These are phyloP conservation scores for Teunomyces aglyptinius DNA, from an alignment of 805 yeast genomes.

Conservation along the genomic window DNA sequence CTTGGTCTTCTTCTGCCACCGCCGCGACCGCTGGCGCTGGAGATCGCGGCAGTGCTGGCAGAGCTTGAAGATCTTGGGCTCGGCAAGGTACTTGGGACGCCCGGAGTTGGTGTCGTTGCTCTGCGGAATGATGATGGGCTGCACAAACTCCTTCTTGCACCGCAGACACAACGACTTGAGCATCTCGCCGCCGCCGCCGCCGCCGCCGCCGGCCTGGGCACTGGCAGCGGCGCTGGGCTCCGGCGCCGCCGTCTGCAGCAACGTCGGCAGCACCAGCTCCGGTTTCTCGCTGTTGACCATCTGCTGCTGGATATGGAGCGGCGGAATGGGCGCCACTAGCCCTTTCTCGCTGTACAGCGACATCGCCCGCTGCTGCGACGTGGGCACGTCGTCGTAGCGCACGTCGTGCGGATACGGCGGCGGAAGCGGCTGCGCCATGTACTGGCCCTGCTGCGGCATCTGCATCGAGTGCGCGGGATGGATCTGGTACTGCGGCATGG, in stretches of 20 bases:
- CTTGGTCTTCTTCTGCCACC: slow-evolving; percentile 65
- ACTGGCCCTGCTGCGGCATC: slow-evolving; percentile 10
- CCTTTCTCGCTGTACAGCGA: slow-evolving; percentile 13
- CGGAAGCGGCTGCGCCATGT: slow-evolving; percentile 6
- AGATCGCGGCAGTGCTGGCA: slow-evolving; percentile 65
- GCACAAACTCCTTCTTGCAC: slow-evolving; percentile 60
- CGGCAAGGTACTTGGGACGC: slow-evolving; percentile 30
- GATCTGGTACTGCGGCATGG: slow-evolving; percentile 11
- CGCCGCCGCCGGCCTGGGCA: no score
- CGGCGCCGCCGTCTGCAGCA: slow-evolving; percentile 1
- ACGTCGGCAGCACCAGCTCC: slow-evolving; percentile 1
- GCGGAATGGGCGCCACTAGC: slow-evolving; percentile 37
- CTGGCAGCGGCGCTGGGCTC: neutral
- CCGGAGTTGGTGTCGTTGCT: slow-evolving; percentile 15
- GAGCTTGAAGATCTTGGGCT: slow-evolving; percentile 48
- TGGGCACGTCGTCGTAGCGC: slow-evolving; percentile 9
- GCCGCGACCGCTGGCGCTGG: slow-evolving; percentile 59
- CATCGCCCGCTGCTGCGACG: neutral
- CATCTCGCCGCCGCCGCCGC: slow-evolving; percentile 12
- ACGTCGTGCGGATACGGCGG: slow-evolving; percentile 12
- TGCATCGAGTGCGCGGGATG: slow-evolving; percentile 15
- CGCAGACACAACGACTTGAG: slow-evolving; percentile 44
- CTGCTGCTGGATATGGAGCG: slow-evolving; percentile 44
- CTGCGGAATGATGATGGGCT: slow-evolving; percentile 35
- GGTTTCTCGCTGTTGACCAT: slow-evolving; percentile 17